Evolutionary conservation across 305 asterid genomes (phyloP).

Genomic region (Rubia peregrina): DNA sequence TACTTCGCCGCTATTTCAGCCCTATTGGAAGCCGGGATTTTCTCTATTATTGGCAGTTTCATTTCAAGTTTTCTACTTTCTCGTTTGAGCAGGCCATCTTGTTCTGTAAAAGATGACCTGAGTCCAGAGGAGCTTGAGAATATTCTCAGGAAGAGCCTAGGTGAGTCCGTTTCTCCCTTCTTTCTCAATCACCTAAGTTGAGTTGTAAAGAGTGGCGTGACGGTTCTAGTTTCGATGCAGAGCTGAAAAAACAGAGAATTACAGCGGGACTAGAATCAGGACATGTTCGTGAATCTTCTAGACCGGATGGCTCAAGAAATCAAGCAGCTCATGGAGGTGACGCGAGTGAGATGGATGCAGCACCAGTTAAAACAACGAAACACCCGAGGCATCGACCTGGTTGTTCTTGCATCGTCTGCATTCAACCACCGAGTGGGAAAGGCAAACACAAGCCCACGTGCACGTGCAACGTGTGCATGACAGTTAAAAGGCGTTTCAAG

Average conservation of each 20-base stretch:
- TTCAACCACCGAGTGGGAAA: constrained; percentile 98
- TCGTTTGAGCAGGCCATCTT: constrained; percentile 52
- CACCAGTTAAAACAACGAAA: constrained; percentile 69
- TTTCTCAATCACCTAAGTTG: background rate
- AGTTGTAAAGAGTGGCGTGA: background rate
- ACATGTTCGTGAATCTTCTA: constrained; percentile 37
- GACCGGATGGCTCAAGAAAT: constrained; percentile 34
- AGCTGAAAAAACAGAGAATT: constrained; percentile 45
- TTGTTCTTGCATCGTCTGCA: constrained; percentile 97
- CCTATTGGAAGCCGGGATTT: background rate
- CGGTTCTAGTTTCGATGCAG: constrained; percentile 27
- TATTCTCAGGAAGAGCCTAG: constrained; percentile 72
- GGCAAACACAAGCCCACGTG: constrained; percentile 97
- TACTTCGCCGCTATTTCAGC: background rate
- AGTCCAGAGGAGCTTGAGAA: constrained; percentile 58
- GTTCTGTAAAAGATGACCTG: constrained; percentile 72
- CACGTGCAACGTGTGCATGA: constrained; percentile 93
- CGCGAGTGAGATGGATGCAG: constrained; percentile 34
- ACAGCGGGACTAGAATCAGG: constrained; percentile 35
- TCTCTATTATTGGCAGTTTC: background rate
- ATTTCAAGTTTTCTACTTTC: background rate
- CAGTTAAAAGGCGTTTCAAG: constrained; percentile 89
- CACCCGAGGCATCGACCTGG: constrained; percentile 98
- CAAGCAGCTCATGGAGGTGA: constrained; percentile 34
- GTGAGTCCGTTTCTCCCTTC: constrained; percentile 24